Percentiles rank a stretch among this genome's conserved stretches.
Conservation (phyloP, 345 rosid species). For the Hibiscus syriacus region DNA sequence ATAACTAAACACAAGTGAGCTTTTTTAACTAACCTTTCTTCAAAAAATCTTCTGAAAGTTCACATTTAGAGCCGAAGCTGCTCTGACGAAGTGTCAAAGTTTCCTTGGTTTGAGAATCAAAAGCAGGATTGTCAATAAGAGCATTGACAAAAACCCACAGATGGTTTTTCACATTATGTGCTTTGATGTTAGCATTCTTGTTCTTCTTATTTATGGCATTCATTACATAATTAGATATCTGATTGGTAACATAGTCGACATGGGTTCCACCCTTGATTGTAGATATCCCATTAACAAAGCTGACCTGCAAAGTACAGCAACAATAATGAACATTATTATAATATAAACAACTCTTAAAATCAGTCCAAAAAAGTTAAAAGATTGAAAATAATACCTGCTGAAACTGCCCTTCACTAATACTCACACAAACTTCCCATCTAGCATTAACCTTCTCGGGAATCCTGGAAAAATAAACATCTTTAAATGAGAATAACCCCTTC, state of each 20-base stretch:
- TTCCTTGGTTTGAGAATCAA: conserved; percentile 99
- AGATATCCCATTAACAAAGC: conserved; percentile 84
- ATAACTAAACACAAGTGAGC: conserved; percentile 5
- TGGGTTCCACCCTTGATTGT: conserved; percentile 98
- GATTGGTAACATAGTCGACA: conserved; percentile 87
- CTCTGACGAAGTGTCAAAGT: conserved; percentile 91
- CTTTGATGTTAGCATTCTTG: conserved; percentile 71
- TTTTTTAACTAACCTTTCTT: conserved; percentile 59
- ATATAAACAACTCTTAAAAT: background rate
- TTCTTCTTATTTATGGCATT: conserved; percentile 71
- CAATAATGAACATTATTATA: background rate
- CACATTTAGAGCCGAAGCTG: conserved; percentile 93
- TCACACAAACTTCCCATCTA: conserved; percentile 89
- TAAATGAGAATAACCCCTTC: conserved; percentile 1
- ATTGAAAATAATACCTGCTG: conserved; percentile 53
- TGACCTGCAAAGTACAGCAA: conserved; percentile 46
- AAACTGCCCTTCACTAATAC: conserved; percentile 86
- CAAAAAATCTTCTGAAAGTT: conserved; percentile 67
- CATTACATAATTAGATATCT: conserved; percentile 73
- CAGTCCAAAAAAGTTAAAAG: background rate
- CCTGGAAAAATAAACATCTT: conserved; percentile 33
- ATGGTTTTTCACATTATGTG: conserved; percentile 79
- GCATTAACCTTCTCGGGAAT: conserved; percentile 59
- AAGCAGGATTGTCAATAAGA: conserved; percentile 96
- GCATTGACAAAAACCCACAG: conserved; percentile 97